Percentiles rank a stretch among this genome's conserved stretches.
Conservation (phyloP, 2,329 filamentous ascomycete genomes). For the Ceratocystis ficicola region DNA sequence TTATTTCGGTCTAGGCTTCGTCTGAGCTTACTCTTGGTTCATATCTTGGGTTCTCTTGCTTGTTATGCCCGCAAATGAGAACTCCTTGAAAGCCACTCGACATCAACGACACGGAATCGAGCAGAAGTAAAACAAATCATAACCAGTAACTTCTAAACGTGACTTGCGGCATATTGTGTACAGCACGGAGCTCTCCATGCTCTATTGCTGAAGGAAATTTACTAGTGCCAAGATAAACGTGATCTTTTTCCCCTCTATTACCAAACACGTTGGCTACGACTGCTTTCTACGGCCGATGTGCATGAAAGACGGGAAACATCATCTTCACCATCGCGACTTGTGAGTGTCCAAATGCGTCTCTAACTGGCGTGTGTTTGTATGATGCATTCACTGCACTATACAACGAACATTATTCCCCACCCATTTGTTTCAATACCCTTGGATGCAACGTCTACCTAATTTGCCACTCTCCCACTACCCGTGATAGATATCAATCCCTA, state of each 20-base stretch:
- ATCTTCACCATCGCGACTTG: not conserved
- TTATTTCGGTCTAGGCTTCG: not conserved
- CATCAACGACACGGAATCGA: not conserved
- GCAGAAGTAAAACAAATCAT: not conserved
- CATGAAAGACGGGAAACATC: constrained; percentile 44
- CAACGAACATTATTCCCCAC: too few species aligned
- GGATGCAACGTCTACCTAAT: not conserved
- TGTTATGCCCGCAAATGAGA: not conserved
- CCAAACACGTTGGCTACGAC: constrained; percentile 41
- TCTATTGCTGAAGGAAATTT: constrained; percentile 45
- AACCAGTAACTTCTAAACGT: not conserved
- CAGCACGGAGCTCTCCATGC: constrained; percentile 43
- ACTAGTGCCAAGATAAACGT: constrained; percentile 42
- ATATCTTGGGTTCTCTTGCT: not conserved
- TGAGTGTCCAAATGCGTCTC: not conserved
- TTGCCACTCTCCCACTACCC: not conserved
- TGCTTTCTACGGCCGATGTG: constrained; percentile 34
- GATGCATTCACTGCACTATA: too few species aligned
- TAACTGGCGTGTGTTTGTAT: not conserved
- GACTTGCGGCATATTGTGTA: constrained; percentile 46
- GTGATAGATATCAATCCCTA: not conserved
- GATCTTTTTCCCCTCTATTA: constrained; percentile 38
- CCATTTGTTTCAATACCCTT: too few species aligned
- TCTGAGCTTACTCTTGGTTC: not conserved
- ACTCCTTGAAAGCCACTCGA: not conserved